These are phyloP conservation scores for Cyclotella sp. DNA, from an alignment of 108 stramenopile species.

Conservation along the genomic window DNA sequence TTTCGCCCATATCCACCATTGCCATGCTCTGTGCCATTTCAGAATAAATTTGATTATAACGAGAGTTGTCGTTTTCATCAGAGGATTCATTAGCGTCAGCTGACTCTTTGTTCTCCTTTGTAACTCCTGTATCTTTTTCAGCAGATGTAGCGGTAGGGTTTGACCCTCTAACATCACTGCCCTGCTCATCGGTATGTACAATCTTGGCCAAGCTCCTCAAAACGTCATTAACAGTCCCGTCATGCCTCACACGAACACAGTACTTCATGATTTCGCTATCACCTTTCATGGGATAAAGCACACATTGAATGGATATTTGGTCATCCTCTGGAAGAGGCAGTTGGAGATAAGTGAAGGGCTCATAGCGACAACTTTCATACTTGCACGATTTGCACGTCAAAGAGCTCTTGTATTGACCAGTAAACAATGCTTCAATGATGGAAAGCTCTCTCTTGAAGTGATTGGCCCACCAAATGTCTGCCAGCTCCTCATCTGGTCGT, in stretches of 20 bases:
- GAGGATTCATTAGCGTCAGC: constrained; percentile 19
- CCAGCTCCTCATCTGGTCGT: constrained; percentile 93
- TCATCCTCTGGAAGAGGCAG: constrained; percentile 96
- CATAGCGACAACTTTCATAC: constrained; percentile 96
- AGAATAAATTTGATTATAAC: constrained; percentile 34
- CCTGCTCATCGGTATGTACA: constrained; percentile 56
- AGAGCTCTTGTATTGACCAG: constrained; percentile 96
- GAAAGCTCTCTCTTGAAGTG: constrained; percentile 94
- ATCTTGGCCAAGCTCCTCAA: constrained; percentile 71
- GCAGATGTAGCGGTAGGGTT: constrained; percentile 10
- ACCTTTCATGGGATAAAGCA: constrained; percentile 65
- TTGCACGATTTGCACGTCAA: constrained; percentile 94
- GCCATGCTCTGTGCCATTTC: constrained; percentile 78
- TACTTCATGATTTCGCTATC: constrained; percentile 67
- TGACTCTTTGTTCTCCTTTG: constrained; percentile 32
- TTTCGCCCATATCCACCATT: constrained; percentile 85
- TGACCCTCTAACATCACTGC: constrained; percentile 11
- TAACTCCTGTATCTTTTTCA: constrained; percentile 3
- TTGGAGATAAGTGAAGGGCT: constrained; percentile 92
- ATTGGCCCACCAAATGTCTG: constrained; percentile 98
- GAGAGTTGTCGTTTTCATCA: constrained; percentile 28
- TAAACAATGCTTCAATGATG: constrained; percentile 94
- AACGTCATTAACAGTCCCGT: constrained; percentile 82
- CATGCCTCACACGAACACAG: constrained; percentile 76
- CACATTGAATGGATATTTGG: constrained; percentile 70